Base-by-base conservation (phyloP, 1,284 basidiomycete species). In the Heliocybe sulcata region DNA sequence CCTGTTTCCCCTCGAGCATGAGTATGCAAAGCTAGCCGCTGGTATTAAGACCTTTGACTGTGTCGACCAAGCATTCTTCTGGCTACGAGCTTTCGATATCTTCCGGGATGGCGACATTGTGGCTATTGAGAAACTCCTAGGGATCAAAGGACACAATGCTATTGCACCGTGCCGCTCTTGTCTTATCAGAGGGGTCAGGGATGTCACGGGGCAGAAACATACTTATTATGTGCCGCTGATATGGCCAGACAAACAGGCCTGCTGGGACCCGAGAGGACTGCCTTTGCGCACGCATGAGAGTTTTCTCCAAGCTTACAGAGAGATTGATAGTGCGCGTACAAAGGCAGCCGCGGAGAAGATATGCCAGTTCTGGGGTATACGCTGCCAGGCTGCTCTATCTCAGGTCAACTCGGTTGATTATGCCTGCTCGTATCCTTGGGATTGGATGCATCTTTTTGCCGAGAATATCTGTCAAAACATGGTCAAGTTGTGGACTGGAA, bases 391-490 rank as follows among this genome's bases (percentile, higher is more conserved):
- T 12, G 55, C 55, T 2, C 14, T 68, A 11, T 16, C 20, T 0
- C 38, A 50, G 6, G 62, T 71, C 0, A 11, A 33, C 0, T 67
- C 64, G 0, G 38, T 71, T 0, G 54, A 69, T 33, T 59, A 57
- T 35, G 54, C 61, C 1, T 1, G 25, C 0, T 64, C 57, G 1
- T 29, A 58, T 2, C 66, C 67, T 1, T 68, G 64, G 62, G 69
- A 71, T 8, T 67, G 62, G 51, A 67, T 72, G 59, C 70, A 72
- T 42, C 55, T 72, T 0, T 49, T 70, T 0, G 55, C 63, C 0
- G 57, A 67, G 20, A 70, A 71, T 47, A 35, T 63, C 6, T 56
- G 64, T 1, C 59, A 49, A 2, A 65, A 62, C 14, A 57, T 70
- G 1, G 54, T 69, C 0, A 23, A 58, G 2, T 58, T 67, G 1